A percentile compares a stretch with the other conserved stretches of the same genome.
Conservation (phyloP, 768 basidiomycete genomes). For the Tulasnella sp. region DNA sequence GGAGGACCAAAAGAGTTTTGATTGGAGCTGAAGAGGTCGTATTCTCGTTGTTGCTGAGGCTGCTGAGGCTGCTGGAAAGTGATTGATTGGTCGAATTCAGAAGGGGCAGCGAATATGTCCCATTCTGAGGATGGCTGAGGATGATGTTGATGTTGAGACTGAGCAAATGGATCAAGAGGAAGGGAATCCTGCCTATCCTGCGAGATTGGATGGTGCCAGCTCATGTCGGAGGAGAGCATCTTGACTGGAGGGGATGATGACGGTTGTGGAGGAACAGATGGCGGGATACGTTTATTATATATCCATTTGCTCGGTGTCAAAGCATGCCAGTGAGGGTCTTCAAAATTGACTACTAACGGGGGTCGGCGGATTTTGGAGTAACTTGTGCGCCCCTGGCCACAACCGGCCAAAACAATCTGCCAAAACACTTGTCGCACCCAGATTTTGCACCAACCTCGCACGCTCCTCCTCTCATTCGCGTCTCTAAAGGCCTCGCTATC, state of each 20-base stretch:
- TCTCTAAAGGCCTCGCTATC: too few species aligned
- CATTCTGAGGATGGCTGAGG: conserved; percentile 5
- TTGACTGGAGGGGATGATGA: neutral
- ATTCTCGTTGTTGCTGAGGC: conserved; percentile 32
- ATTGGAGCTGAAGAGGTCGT: conserved; percentile 44
- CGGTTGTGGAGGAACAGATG: too few species aligned
- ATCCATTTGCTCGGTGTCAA: too few species aligned
- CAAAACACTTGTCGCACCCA: too few species aligned
- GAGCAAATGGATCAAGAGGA: conserved; percentile 5
- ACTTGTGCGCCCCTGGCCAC: too few species aligned
- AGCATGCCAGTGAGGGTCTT: too few species aligned
- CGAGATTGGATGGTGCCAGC: conserved; percentile 15
- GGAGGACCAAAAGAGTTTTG: conserved; percentile 33
- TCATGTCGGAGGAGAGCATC: conserved; percentile 16
- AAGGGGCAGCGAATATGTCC: conserved; percentile 12
- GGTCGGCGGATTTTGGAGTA: too few species aligned
- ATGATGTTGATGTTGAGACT: conserved; percentile 9
- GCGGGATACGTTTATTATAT: too few species aligned
- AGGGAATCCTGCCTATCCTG: conserved; percentile 12
- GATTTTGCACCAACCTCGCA: too few species aligned
- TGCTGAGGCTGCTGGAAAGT: neutral
- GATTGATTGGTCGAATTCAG: conserved; percentile 9
- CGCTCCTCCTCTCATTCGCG: too few species aligned
- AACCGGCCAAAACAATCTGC: too few species aligned
- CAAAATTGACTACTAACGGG: too few species aligned